A percentile compares a stretch with the other conserved stretches of the same genome.
These are phyloP conservation scores for Pythium pectinolyticum DNA, from an alignment of 352 stramenopile species.

Conservation along the genomic window DNA sequence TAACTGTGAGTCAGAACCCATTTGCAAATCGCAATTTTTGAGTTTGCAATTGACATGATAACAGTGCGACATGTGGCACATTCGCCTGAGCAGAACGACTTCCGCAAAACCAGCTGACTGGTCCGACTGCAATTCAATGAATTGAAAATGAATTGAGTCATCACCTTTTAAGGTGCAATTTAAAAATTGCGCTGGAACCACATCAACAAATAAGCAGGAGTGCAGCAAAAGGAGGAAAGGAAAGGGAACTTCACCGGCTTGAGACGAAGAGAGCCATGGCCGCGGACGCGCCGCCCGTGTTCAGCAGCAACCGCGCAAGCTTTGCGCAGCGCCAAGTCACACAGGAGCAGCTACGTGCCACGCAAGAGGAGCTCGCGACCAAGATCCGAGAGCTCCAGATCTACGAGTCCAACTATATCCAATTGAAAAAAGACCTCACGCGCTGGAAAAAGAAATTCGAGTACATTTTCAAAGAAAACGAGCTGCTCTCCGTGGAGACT, in stretches of 20 bases:
- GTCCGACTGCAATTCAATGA: too few species aligned
- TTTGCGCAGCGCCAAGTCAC: slow-evolving; percentile 64
- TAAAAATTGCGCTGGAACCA: neutral
- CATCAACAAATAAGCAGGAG: slow-evolving; percentile 1
- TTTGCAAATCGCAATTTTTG: too few species aligned
- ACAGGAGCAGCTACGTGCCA: slow-evolving; percentile 65
- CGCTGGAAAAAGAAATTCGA: slow-evolving; percentile 90
- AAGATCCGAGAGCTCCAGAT: slow-evolving; percentile 84
- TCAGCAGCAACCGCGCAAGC: slow-evolving; percentile 65
- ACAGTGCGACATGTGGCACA: too few species aligned
- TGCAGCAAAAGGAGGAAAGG: too few species aligned
- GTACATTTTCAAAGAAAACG: slow-evolving; percentile 85
- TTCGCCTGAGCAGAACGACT: too few species aligned
- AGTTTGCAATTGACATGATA: too few species aligned
- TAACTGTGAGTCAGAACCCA: too few species aligned
- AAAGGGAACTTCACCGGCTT: too few species aligned
- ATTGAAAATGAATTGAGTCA: too few species aligned
- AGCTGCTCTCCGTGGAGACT: slow-evolving; percentile 81
- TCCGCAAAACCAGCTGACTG: too few species aligned
- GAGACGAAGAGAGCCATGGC: slow-evolving; percentile 9
- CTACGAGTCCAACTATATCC: slow-evolving; percentile 79
- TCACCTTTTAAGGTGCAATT: too few species aligned
- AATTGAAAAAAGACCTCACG: slow-evolving; percentile 71
- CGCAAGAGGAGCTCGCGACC: slow-evolving; percentile 73
- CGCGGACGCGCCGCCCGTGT: slow-evolving; percentile 24